phyloP scores from a whole-genome alignment of 257 asterid genomes.

The Solanum infundibuliforme region DNA sequence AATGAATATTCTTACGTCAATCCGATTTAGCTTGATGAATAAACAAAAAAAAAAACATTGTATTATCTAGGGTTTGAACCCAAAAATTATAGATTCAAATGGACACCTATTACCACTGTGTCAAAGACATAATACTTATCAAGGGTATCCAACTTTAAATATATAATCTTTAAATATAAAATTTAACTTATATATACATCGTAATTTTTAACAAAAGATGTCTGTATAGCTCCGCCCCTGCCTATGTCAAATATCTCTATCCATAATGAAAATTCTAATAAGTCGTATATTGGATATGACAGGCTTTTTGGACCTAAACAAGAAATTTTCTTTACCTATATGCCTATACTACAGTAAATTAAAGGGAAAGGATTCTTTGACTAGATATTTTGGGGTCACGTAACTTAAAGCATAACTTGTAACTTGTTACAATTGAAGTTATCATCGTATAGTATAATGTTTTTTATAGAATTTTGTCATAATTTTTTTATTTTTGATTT shows the following conservation, averaged over 20 bases:
- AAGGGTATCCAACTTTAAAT: no score
- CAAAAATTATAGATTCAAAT: no score
- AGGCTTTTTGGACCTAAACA: neutral
- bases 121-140: no score
- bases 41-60: no score
- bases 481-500: neutral
- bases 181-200: no score
- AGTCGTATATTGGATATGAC: neutral
- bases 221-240: accelerated
- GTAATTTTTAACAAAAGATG: no score
- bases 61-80: no score
- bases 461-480: neutral
- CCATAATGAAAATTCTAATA: neutral
- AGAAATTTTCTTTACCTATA: neutral
- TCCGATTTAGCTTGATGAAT: no score
- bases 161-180: no score
- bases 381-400: neutral
- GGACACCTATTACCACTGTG: no score
- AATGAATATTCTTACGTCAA: no score
- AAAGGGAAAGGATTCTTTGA: neutral
- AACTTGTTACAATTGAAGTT: neutral
- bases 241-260: neutral
- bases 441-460: neutral
- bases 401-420: neutral
- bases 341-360: neutral